A percentile compares a stretch with the other conserved stretches of the same genome.
Evolutionary conservation across 1,284 basidiomycete species (phyloP).

Genomic region (Trichosporon ovoides): DNA sequence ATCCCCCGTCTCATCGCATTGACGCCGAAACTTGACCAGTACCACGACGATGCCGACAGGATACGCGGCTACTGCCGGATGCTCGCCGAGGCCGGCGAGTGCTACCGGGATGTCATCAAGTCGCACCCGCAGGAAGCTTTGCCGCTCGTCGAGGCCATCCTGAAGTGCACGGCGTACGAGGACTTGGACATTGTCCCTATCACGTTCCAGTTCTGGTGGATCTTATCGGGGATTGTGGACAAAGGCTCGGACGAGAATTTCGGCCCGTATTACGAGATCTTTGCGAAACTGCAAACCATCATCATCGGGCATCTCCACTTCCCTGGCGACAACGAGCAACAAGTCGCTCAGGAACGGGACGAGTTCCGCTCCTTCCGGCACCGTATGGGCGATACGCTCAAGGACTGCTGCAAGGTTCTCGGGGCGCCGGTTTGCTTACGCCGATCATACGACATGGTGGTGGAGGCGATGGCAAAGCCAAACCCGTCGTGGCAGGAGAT

Average conservation of each 20-base stretch:
- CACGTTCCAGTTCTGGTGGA: constrained; percentile 98
- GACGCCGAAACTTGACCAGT: constrained; percentile 57
- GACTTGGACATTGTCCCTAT: constrained; percentile 97
- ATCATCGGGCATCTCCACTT: constrained; percentile 92
- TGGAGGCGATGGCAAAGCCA: constrained; percentile 57
- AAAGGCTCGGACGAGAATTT: constrained; percentile 27
- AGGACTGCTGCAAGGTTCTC: constrained; percentile 95
- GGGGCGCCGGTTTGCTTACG: constrained; percentile 79
- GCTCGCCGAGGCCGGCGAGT: constrained; percentile 93
- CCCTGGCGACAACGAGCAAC: constrained; percentile 67
- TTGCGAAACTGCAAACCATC: constrained; percentile 73
- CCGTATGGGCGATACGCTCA: constrained; percentile 97
- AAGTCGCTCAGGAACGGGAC: constrained; percentile 81
- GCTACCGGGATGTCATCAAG: constrained; percentile 82
- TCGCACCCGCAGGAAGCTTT: constrained; percentile 85
- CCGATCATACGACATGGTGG: constrained; percentile 74
- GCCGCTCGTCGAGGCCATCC: constrained; percentile 90
- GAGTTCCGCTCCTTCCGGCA: constrained; percentile 93
- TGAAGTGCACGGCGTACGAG: constrained; percentile 84
- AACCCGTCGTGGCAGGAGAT: constrained; percentile 84
- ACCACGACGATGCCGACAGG: constrained; percentile 73
- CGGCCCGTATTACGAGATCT: constrained; percentile 65
- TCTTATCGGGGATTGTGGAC: constrained; percentile 73
- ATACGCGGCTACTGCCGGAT: constrained; percentile 87
- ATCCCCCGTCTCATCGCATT: constrained; percentile 75